These are phyloP conservation scores for Juglanconis oblonga DNA, from an alignment of 2,329 filamentous ascomycete species.

Conservation along the genomic window DNA sequence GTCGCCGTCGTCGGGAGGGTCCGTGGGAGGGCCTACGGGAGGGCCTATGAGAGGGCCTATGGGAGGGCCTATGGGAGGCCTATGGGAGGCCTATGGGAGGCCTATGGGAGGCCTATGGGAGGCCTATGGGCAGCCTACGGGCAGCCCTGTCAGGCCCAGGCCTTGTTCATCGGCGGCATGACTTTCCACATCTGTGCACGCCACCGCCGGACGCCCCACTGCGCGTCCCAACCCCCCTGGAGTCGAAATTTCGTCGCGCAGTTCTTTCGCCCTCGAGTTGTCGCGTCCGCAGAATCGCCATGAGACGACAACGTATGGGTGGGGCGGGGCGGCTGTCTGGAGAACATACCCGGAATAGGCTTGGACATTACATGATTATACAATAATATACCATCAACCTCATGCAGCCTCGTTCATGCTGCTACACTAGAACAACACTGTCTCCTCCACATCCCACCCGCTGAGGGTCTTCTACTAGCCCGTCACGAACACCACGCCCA, in stretches of 20 bases:
- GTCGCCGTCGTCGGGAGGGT: no score
- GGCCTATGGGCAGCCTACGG: not conserved
- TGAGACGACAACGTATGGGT: not conserved
- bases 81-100: not conserved
- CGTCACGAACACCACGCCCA: not conserved
- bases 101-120: not conserved
- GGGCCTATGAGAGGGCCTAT: no score
- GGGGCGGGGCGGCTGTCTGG: no score
- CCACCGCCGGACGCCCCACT: not conserved
- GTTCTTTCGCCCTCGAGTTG: not conserved
- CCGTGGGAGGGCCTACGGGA: not conserved
- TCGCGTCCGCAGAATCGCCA: constrained; percentile 33
- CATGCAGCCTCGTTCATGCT: not conserved
- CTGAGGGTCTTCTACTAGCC: not conserved
- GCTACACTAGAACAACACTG: not conserved
- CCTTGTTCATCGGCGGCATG: not conserved
- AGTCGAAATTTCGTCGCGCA: no score
- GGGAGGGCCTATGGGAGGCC: no score
- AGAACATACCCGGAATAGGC: no score
- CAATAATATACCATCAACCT: not conserved
- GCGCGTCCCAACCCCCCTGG: not conserved
- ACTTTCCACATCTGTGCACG: not conserved
- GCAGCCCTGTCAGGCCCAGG: no score
- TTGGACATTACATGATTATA: no score
- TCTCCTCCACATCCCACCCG: not conserved